Percentiles rank a stretch among this genome's conserved stretches.
These are phyloP conservation scores for Raphanus raphanistrum DNA, from an alignment of 345 rosid genomes.

Conservation along the genomic window DNA sequence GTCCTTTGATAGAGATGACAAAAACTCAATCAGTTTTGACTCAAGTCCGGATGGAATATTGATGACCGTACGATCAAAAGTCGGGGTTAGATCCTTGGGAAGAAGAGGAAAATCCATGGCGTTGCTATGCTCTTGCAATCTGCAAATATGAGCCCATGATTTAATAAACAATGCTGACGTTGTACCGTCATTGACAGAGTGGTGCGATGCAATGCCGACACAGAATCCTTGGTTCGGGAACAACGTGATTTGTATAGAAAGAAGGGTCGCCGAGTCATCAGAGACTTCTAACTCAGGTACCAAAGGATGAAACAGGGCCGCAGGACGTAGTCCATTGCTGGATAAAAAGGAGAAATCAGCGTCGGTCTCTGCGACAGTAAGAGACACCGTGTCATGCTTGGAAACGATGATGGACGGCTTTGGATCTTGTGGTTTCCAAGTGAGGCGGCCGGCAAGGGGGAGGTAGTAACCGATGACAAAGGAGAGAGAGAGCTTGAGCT, in stretches of 20 bases:
- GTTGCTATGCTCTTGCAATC: neutral
- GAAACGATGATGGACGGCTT: slow-evolving; percentile 32
- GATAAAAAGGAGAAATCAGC: slow-evolving; percentile 31
- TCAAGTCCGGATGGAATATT: slow-evolving; percentile 25
- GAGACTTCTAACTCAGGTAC: slow-evolving; percentile 8
- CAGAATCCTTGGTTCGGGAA: slow-evolving; percentile 30
- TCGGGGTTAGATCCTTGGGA: slow-evolving; percentile 24
- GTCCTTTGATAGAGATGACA: neutral
- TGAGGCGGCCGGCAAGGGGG: slow-evolving; percentile 40
- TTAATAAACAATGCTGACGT: slow-evolving; percentile 19
- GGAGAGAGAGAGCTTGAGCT: slow-evolving; percentile 42
- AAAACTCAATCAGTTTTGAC: neutral
- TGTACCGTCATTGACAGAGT: slow-evolving; percentile 29
- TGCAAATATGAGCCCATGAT: slow-evolving; percentile 41
- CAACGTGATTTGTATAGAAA: slow-evolving; percentile 32
- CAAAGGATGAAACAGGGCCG: slow-evolving; percentile 17
- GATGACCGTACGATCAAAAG: slow-evolving; percentile 27
- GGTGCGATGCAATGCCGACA: slow-evolving; percentile 20
- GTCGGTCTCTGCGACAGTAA: slow-evolving; percentile 32
- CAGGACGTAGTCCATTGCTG: neutral
- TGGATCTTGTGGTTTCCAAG: slow-evolving; percentile 15
- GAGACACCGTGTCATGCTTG: slow-evolving; percentile 26
- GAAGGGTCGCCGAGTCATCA: neutral
- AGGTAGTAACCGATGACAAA: slow-evolving; percentile 34
- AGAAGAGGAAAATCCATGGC: neutral